Base-by-base conservation (phyloP, 352 stramenopile genomes). In the Phytopythium ostracodes region DNA sequence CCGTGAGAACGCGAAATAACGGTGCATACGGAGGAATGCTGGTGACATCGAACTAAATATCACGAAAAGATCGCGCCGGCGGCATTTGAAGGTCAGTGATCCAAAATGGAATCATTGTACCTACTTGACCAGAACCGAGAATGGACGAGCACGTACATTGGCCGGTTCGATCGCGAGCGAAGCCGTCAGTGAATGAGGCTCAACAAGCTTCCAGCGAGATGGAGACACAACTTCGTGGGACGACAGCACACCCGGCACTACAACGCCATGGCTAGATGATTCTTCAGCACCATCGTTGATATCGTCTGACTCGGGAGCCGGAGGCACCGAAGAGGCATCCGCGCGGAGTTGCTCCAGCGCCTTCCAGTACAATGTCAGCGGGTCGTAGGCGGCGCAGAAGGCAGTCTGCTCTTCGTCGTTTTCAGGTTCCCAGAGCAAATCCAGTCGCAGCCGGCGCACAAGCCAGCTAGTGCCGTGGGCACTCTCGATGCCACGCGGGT, bases 1-100 rank as follows among this genome's bases (percentile, higher is more conserved):
- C 84, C 24, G 72, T 79, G 9, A 95, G 66, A 35, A 95, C 80
- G 20, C 86, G 82, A 58, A 89, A 91, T 27, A 88, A 66, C 18
- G 77, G 62, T 35, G 71, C 71, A 60, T 94, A 94, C n/a, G 71
- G 52, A 4, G 83, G 85, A n/a, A 92, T 81, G 52, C 87, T 91
- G 29, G 56, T 60, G 20, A 63, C 15, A 42, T 92, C 75, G 12
- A 92, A 70, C 82, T 89, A 36, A 12, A 58, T 9, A 17, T 9
- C 22, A 31, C 11, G 25, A 12, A 12, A 10, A 29, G 44, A 20
- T 10, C 9, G 18, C 14, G n/a, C 27, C 35, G 36, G 10, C 4
- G 38, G 53, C n/a, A 14, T 27, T 60, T 22, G 31, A 33, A 56
- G 18, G 1, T 27, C 18, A 38, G 35, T 14, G 10, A 51, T 50